Evolutionary conservation across 2,329 filamentous ascomycete genomes (phyloP), one percentile per base, ranked within the genome.

Genomic region (Fusarium dlaminii): DNA sequence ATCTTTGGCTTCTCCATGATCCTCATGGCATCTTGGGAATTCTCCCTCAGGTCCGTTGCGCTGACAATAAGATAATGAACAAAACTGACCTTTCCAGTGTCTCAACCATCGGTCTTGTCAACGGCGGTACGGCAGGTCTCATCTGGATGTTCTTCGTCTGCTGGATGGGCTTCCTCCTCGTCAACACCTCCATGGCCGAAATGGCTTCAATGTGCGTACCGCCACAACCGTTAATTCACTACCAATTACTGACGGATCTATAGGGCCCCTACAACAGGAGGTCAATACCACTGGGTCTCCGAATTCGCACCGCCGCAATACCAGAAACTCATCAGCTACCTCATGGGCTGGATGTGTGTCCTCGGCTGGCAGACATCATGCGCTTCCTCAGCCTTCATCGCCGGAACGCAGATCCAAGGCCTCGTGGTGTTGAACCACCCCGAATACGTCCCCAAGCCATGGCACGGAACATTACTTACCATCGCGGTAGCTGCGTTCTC

Each of bases 281-380:
- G 89, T 4, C 88, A 90, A 73, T 90, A 90, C 69, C 87, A 89
- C 72, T 90, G 87, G 87, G 87, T 89, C 3, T 88, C 84, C 3
- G 87, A 88, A 57, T 88, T 89, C 67, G 84, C 87, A 2, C 85
- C 87, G 0, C 80, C 78, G 1, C 79, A 80, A 48, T 82, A 84
- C 58, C 87, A 90, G 72, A 88, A 86, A 63, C 84, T 87, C 40
- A 80, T 90, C 4, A 89, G 86, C 68, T 91, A 90, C 74, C 77
- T 87, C 22, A 79, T 77, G 79, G 85, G 84, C 5, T 87, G 85
- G 86, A 81, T 86, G 70, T 84, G 81, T 9, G 81, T 85, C 1
- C 79, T 86, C 1, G 84, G 83, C 30, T 87, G 86, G 86, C 83
- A 86, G 51, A 80, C 82, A 3, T 81, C 81, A 4, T 79, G 83